Conservation (phyloP, 345 rosid genomes). For the Populus pruinosa region DNA sequence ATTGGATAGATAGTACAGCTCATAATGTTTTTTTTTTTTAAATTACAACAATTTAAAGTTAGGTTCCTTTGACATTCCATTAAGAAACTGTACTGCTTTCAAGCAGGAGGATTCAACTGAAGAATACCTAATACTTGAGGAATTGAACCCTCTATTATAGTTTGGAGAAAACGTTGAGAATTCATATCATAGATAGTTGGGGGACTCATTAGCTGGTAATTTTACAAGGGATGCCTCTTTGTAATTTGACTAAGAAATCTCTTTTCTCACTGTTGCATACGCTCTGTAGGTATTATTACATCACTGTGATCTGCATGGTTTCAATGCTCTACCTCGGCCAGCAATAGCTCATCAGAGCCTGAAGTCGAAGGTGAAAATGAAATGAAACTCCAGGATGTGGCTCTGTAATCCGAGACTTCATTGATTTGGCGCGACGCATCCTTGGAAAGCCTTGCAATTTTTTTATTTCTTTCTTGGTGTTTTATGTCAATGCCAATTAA, state of each 20-base stretch:
- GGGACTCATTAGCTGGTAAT: neutral
- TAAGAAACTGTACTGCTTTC: neutral
- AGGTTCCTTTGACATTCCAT: neutral
- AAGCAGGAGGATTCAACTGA: neutral
- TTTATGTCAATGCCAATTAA: neutral
- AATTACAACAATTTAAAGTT: too few species aligned
- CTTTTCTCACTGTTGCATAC: neutral
- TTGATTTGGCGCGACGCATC: neutral
- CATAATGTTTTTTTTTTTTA: too few species aligned
- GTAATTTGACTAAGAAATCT: neutral
- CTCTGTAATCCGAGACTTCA: neutral
- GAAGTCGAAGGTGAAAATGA: too few species aligned
- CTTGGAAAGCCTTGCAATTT: neutral
- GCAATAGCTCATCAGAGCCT: neutral
- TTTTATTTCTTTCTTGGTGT: too few species aligned
- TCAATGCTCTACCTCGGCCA: constrained; percentile 1
- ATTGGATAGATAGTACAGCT: too few species aligned
- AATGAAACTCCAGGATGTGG: neutral
- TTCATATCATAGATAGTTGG: neutral
- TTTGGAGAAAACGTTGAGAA: neutral
- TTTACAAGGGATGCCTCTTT: neutral
- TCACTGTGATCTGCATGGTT: neutral
- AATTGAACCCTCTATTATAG: neutral
- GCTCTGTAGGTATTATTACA: constrained; percentile 9
- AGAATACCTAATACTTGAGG: neutral